Conservation (phyloP, 2,329 filamentous ascomycete genomes). For the Corynespora cassiicola region DNA sequence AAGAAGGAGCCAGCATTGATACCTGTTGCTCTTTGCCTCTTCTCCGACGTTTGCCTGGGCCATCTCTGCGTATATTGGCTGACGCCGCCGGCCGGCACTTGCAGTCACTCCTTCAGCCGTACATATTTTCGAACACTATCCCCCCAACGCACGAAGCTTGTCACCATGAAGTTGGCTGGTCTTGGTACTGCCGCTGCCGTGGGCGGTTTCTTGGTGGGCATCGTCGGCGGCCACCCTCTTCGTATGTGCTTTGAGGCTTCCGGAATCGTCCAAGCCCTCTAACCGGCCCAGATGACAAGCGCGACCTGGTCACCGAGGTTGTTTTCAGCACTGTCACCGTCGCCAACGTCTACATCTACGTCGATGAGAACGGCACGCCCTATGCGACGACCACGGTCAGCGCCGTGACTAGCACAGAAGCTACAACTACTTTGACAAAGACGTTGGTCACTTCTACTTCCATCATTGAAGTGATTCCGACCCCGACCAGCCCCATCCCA, state of each 20-base stretch:
- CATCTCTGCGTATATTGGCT: slow-evolving; percentile 16
- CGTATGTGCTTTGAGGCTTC: slow-evolving; percentile 34
- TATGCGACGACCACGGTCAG: slow-evolving; percentile 31
- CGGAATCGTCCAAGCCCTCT: too few relatives aligned
- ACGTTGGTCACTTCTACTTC: slow-evolving; percentile 12
- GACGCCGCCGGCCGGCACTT: slow-evolving; percentile 24
- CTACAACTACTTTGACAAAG: slow-evolving; percentile 15
- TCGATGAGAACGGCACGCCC: slow-evolving; percentile 36
- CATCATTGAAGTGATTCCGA: slow-evolving; percentile 7
- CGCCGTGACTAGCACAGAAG: slow-evolving; percentile 11
- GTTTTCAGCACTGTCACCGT: slow-evolving; percentile 37
- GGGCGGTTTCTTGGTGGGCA: slow-evolving; percentile 49
- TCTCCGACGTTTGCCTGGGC: background rate
- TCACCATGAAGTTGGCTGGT: slow-evolving; percentile 53
- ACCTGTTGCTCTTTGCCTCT: background rate
- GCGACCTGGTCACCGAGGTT: slow-evolving; percentile 38
- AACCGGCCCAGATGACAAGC: slow-evolving; percentile 37
- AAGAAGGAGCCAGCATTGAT: too few relatives aligned
- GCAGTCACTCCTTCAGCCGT: slow-evolving; percentile 21
- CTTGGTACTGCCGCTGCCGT: slow-evolving; percentile 43
- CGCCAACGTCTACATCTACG: slow-evolving; percentile 37
- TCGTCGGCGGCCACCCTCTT: slow-evolving; percentile 52
- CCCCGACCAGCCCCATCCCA: slow-evolving; percentile 7
- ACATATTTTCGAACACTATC: slow-evolving; percentile 25
- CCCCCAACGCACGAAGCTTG: slow-evolving; percentile 1